A percentile compares a stretch with the other conserved stretches of the same genome.
Conservation (phyloP, 225 moss, liverwort and hornwort species). For the Anthoceros angustus region DNA sequence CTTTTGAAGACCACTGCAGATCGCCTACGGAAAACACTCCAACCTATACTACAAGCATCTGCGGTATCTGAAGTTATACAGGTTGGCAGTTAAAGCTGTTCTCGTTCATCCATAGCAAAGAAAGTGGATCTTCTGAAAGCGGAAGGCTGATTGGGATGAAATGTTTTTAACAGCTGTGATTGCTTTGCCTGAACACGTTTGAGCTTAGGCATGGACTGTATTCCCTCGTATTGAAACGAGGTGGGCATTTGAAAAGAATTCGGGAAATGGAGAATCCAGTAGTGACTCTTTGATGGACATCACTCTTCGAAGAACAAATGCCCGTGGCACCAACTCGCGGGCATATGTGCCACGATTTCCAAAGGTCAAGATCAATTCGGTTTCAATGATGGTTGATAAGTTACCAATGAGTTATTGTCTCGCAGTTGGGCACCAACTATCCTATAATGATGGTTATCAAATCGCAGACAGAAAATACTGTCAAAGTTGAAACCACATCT, state of each 20-base stretch:
- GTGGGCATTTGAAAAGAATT: neutral
- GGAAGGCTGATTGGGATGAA: neutral
- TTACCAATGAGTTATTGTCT: neutral
- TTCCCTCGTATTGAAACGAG: neutral
- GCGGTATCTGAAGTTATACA: slow-evolving; percentile 51
- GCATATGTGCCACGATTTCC: slow-evolving; percentile 88
- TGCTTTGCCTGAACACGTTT: neutral
- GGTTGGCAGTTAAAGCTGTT: slow-evolving; percentile 21
- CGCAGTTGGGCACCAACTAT: slow-evolving; percentile 1
- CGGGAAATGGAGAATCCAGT: neutral
- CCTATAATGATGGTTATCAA: neutral
- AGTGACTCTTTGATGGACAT: neutral
- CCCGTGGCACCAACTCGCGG: slow-evolving; percentile 38
- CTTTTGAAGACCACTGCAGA: slow-evolving; percentile 53
- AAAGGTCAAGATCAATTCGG: slow-evolving; percentile 31
- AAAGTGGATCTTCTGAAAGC: neutral
- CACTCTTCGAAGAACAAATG: slow-evolving; percentile 30
- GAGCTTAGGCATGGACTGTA: neutral
- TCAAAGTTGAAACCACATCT: too few species aligned
- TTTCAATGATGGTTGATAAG: too few species aligned
- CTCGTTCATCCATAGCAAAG: neutral
- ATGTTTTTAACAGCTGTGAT: neutral
- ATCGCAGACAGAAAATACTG: neutral
- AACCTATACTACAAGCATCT: slow-evolving; percentile 36
- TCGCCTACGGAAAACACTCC: slow-evolving; percentile 41